phyloP scores from a whole-genome alignment of 768 basidiomycete genomes.

The Amanita brunnescens region DNA sequence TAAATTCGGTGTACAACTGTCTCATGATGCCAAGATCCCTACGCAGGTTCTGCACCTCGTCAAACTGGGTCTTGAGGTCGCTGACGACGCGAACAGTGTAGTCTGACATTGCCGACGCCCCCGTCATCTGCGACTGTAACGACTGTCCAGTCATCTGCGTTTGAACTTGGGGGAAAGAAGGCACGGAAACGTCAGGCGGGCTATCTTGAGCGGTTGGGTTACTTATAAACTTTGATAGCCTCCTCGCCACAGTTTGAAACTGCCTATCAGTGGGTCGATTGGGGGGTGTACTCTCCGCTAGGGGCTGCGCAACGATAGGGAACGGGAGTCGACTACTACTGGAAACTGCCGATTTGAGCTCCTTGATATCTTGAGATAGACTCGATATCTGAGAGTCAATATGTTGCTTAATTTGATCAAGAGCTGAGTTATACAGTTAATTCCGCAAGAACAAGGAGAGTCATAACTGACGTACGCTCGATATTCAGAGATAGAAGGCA shows the following conservation, averaged over 20 bases:
- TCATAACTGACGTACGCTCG: conserved; percentile 66
- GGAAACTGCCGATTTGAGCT: conserved; percentile 62
- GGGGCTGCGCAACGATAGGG: conserved; percentile 42
- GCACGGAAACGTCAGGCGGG: conserved; percentile 11
- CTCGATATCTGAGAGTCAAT: conserved; percentile 86
- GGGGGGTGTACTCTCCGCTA: conserved; percentile 58
- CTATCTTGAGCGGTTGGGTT: conserved; percentile 24
- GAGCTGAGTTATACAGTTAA: conserved; percentile 41
- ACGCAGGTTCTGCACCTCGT: conserved; percentile 90
- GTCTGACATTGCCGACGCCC: conserved; percentile 64
- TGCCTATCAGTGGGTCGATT: conserved; percentile 69
- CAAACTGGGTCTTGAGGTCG: conserved; percentile 87
- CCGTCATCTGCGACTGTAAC: conserved; percentile 65
- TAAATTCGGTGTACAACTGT: conserved; percentile 91
- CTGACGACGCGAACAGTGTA: conserved; percentile 65
- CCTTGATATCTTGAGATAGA: conserved; percentile 84
- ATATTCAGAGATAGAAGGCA: conserved; percentile 89
- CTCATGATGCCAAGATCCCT: conserved; percentile 91
- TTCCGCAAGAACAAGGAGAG: background rate
- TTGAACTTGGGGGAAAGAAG: conserved; percentile 29
- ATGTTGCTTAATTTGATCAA: conserved; percentile 98
- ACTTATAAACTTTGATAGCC: conserved; percentile 64
- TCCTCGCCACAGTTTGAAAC: conserved; percentile 63
- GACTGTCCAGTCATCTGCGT: conserved; percentile 63
- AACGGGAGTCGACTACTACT: conserved; percentile 37